Conservation (phyloP, 768 basidiomycete genomes). For the Boletus rufocinnamomeus region DNA sequence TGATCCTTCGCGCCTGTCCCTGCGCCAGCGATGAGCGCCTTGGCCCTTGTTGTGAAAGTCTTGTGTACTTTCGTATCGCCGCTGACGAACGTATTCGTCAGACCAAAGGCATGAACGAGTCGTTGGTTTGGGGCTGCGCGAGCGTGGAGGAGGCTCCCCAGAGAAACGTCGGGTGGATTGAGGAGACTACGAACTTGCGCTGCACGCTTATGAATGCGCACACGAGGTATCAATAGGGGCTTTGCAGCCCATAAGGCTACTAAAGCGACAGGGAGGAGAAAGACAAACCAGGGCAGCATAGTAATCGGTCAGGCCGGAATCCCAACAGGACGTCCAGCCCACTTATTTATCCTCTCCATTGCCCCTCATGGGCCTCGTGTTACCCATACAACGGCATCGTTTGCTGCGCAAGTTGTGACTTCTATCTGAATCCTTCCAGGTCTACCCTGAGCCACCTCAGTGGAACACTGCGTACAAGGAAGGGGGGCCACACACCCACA, state of each 20-base stretch:
- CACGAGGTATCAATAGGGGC: not conserved
- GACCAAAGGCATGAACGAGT: conserved; percentile 28
- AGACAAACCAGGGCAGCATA: conserved; percentile 2
- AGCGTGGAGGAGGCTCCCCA: conserved; percentile 18
- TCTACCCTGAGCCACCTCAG: not conserved
- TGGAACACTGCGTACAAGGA: not conserved
- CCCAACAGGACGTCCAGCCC: not conserved
- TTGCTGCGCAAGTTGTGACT: not conserved
- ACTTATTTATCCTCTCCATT: conserved; percentile 14
- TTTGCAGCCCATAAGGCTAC: not conserved
- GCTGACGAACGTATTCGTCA: conserved; percentile 57
- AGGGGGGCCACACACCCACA: conserved; percentile 2
- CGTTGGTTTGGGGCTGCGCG: conserved; percentile 27
- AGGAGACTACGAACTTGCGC: conserved; percentile 15
- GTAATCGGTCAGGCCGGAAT: not conserved
- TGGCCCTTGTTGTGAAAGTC: conserved; percentile 26
- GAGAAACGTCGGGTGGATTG: conserved; percentile 14
- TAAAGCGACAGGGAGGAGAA: not conserved
- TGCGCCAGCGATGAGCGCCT: conserved; percentile 17
- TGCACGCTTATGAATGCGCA: conserved; percentile 12
- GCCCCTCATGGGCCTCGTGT: not conserved
- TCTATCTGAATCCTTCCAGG: not conserved
- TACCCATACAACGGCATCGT: not conserved
- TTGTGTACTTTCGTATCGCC: conserved; percentile 33
- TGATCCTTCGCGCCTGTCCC: conserved; percentile 1